Conservation (phyloP, 495 filamentous ascomycete genomes). For the Xylaria cubensis region DNA sequence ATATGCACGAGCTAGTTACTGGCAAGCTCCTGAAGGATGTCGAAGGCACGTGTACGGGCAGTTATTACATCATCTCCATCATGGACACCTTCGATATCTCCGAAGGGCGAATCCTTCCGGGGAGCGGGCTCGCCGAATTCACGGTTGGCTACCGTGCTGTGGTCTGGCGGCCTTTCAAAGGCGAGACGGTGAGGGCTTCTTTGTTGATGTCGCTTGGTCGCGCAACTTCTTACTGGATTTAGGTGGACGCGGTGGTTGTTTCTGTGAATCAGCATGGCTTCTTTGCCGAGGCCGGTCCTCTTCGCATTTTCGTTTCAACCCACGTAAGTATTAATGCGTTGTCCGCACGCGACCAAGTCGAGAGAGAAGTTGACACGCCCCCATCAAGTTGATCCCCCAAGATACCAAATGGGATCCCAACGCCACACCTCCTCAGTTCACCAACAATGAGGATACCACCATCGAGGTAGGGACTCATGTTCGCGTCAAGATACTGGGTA, state of each 20-base stretch:
- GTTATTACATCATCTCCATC: slow-evolving; percentile 94
- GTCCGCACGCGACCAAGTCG: slow-evolving; percentile 8
- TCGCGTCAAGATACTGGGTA: slow-evolving; percentile 90
- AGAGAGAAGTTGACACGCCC: slow-evolving; percentile 31
- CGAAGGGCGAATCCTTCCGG: slow-evolving; percentile 87
- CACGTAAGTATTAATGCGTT: slow-evolving; percentile 64
- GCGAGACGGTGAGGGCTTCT: slow-evolving; percentile 78
- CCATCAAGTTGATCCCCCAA: slow-evolving; percentile 80
- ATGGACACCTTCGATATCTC: slow-evolving; percentile 94
- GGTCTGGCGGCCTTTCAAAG: slow-evolving; percentile 96
- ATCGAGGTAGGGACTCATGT: slow-evolving; percentile 94
- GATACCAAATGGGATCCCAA: slow-evolving; percentile 95
- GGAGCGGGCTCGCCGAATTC: slow-evolving; percentile 89
- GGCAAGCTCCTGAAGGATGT: slow-evolving; percentile 87
- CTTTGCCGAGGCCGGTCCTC: slow-evolving; percentile 87
- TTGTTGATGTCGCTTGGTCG: slow-evolving; percentile 1
- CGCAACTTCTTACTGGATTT: slow-evolving; percentile 33
- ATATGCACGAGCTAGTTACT: slow-evolving; percentile 87
- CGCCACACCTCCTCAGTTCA: slow-evolving; percentile 82
- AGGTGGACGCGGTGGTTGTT: slow-evolving; percentile 92
- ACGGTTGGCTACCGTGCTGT: slow-evolving; percentile 93
- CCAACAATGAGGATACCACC: slow-evolving; percentile 86
- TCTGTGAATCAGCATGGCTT: slow-evolving; percentile 92
- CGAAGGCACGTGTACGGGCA: slow-evolving; percentile 89
- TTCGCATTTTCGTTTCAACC: slow-evolving; percentile 86